A percentile compares a stretch with the other conserved stretches of the same genome.
Evolutionary conservation across 2,329 filamentous ascomycete genomes (phyloP).

Genomic region (Trichoderma koningiopsis): DNA sequence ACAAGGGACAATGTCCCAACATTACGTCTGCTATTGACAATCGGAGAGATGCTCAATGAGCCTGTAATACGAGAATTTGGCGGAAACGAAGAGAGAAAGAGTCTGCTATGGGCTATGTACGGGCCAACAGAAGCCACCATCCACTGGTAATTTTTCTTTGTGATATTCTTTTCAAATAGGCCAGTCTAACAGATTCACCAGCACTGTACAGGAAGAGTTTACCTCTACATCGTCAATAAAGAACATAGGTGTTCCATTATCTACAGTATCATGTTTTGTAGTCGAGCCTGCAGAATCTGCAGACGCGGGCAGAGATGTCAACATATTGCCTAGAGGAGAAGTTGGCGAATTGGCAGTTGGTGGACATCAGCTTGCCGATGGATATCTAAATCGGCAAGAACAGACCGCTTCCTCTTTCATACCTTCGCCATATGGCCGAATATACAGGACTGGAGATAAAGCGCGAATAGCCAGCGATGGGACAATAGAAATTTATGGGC

Average conservation of each 20-base stretch:
- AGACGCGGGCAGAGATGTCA: conserved; percentile 39
- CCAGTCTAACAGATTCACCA: conserved; percentile 31
- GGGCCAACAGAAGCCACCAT: conserved; percentile 91
- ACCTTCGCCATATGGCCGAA: conserved; percentile 63
- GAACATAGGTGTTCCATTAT: conserved; percentile 76
- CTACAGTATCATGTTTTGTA: conserved; percentile 79
- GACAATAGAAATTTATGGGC: conserved; percentile 78
- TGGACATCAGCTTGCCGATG: conserved; percentile 75
- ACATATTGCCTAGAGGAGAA: conserved; percentile 65
- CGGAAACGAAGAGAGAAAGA: conserved; percentile 50
- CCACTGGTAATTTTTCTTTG: conserved; percentile 60
- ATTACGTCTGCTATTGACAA: conserved; percentile 75
- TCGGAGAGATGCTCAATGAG: conserved; percentile 87
- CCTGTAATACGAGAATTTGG: conserved; percentile 81
- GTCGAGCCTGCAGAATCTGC: conserved; percentile 49
- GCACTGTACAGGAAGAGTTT: conserved; percentile 72
- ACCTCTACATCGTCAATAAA: conserved; percentile 57
- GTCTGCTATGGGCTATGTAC: conserved; percentile 90
- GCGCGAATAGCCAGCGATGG: conserved; percentile 69
- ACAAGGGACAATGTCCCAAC: conserved; percentile 67
- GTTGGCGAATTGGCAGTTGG: conserved; percentile 81
- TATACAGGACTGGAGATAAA: conserved; percentile 87
- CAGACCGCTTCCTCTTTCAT: conserved; percentile 75
- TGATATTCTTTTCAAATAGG: not conserved
- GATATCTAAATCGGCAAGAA: conserved; percentile 79